Conservation (phyloP, 169 alveolate species). For the Amoebophrya sp. region DNA sequence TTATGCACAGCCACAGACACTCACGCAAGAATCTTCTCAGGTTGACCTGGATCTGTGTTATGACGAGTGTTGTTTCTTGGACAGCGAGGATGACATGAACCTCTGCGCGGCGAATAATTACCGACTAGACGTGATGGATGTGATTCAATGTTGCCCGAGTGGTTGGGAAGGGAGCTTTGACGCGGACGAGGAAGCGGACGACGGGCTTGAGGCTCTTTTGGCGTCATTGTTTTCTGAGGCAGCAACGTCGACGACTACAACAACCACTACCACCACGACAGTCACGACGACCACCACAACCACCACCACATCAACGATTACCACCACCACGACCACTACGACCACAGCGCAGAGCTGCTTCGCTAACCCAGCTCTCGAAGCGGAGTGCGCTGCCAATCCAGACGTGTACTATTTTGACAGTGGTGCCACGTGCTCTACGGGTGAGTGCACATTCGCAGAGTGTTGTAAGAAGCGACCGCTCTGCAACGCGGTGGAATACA, state of each 20-base stretch:
- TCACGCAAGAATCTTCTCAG: too few species aligned
- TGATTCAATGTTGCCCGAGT: background rate
- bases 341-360: background rate
- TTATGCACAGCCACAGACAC: too few species aligned
- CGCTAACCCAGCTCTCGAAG: background rate
- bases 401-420: background rate
- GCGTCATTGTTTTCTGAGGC: background rate
- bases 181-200: background rate
- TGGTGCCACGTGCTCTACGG: background rate
- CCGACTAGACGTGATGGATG: background rate
- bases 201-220: background rate
- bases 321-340: background rate
- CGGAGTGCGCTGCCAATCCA: background rate
- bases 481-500: background rate
- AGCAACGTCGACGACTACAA: background rate
- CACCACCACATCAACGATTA: background rate
- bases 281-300: background rate
- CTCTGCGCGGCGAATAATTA: background rate
- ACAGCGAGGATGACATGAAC: background rate
- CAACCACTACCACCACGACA: background rate
- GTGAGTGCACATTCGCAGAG: background rate
- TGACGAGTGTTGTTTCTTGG: background rate
- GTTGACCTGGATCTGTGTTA: too few species aligned
- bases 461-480: background rate
- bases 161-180: background rate